Base-by-base conservation (phyloP, 139 green algal genomes). In the Asterochloris sp. region DNA sequence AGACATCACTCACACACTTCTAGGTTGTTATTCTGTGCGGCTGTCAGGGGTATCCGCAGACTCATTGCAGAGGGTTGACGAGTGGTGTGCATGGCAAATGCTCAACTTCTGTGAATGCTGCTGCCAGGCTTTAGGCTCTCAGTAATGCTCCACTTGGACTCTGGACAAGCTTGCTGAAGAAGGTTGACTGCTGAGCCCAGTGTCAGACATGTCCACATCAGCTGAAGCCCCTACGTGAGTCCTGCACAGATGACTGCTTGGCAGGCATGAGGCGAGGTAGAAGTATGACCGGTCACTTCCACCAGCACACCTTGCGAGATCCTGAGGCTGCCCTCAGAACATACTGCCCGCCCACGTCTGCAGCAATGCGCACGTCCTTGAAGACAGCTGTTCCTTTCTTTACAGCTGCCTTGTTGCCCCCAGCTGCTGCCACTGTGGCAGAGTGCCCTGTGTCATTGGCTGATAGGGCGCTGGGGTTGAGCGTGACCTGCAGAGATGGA, bases 331-430 rank as follows among this genome's bases (percentile, higher is more conserved):
- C 78, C 0, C 80, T 82, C 29, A 95, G 82, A 14, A 83, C 74
- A 73, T 91, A 95, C 28, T 75, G 67, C 62, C 92, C 92, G 60
- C 83, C 77, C 14, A 62, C 62, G 0, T 91, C 88, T 11, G 90
- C 91, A 11, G 80, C 61, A 28, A 94, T 21, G 8, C 74, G 73
- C 19, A 95, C 86, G 10, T 89, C 83, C 28, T 86, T 90, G 80
- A 95, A 93, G 23, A 83, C n/a, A 0, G 87, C 89, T 19, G 81
- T 83, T 23, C 91, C 89, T 26, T 87, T 82, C 19, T 61, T 76
- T 62, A 88, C 68, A 69, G 85, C 85, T 23, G 79, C 78, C 73
- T 90, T 91, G 88, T 95, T 94, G 83, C 87, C 88, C 73, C 87
- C 86, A 6, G 74, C 21, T 1, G 84, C 89, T 0, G 84, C 24